A percentile compares a stretch with the other conserved stretches of the same genome.
These are phyloP conservation scores for Picocystis salinarum DNA, from an alignment of 139 green algal genomes.

Conservation along the genomic window DNA sequence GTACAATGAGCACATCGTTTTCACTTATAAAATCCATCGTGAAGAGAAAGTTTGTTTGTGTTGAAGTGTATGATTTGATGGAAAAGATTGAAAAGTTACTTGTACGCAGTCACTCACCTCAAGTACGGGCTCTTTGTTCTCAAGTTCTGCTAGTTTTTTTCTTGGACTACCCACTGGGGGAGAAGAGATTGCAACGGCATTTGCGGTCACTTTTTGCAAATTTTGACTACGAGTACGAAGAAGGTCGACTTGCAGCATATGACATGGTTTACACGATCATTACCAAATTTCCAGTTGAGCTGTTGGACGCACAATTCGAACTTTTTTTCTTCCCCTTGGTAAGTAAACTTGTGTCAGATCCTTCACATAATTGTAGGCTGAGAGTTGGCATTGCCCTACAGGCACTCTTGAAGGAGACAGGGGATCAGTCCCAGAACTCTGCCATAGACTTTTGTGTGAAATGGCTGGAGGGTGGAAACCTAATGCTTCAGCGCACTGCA, in stretches of 20 bases:
- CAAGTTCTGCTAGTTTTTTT: constrained; percentile 70
- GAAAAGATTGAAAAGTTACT: no score
- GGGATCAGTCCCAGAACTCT: not conserved
- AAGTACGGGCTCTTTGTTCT: constrained; percentile 31
- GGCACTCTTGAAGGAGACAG: constrained; percentile 27
- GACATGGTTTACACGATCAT: constrained; percentile 51
- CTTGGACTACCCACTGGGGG: constrained; percentile 75
- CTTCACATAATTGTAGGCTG: constrained; percentile 23
- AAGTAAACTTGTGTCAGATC: constrained; percentile 54
- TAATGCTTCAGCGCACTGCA: no score
- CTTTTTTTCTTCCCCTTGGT: constrained; percentile 67
- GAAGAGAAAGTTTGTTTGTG: no score
- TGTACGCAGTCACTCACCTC: constrained; percentile 15
- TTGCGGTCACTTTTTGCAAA: constrained; percentile 55
- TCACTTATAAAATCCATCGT: no score
- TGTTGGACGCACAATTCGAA: constrained; percentile 35
- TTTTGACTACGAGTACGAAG: constrained; percentile 58
- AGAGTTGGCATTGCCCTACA: constrained; percentile 24
- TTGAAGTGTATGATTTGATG: no score
- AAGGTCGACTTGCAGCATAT: constrained; percentile 38
- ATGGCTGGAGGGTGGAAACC: no score
- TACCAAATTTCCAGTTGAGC: constrained; percentile 52
- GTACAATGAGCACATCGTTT: no score
- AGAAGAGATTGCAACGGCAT: constrained; percentile 43
- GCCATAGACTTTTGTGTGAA: no score